A percentile compares a stretch with the other conserved stretches of the same genome.
Conservation (phyloP, 2,329 filamentous ascomycete species). For the Cercospora zeae-maydis region DNA sequence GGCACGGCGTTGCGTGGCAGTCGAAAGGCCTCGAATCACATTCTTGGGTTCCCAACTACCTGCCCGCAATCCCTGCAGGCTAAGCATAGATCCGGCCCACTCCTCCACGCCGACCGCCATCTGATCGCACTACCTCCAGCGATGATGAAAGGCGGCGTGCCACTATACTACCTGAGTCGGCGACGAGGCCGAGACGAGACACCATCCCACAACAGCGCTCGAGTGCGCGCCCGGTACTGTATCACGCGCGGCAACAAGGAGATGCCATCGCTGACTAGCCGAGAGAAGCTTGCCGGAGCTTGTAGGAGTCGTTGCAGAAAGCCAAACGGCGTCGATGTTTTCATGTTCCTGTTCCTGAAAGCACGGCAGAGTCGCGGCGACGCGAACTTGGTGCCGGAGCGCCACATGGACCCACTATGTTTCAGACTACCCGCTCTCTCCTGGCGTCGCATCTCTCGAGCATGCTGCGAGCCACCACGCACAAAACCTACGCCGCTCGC, state of each 20-base stretch:
- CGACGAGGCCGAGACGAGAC: too few species aligned
- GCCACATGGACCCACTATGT: constrained; percentile 4
- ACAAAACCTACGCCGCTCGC: constrained; percentile 9
- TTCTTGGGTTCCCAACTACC: neutral
- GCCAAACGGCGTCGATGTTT: neutral
- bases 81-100: neutral
- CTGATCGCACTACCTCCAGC: neutral
- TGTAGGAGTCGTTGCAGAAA: neutral
- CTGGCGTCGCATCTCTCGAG: constrained; percentile 3
- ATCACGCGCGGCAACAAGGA: neutral
- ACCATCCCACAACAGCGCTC: neutral
- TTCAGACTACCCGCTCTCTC: constrained; percentile 10
- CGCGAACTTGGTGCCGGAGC: neutral
- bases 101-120: neutral
- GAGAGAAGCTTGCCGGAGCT: neutral
- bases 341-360: neutral
- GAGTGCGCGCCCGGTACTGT: neutral
- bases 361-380: constrained; percentile 2
- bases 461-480: constrained; percentile 5
- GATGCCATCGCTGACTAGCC: neutral
- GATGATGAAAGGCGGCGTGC: neutral
- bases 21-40: neutral
- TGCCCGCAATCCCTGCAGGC: neutral
- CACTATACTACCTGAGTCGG: neutral
- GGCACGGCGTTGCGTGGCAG: constrained; percentile 3